Evolutionary conservation across 305 asterid genomes (phyloP).

Genomic region (Fraxinus ornus): DNA sequence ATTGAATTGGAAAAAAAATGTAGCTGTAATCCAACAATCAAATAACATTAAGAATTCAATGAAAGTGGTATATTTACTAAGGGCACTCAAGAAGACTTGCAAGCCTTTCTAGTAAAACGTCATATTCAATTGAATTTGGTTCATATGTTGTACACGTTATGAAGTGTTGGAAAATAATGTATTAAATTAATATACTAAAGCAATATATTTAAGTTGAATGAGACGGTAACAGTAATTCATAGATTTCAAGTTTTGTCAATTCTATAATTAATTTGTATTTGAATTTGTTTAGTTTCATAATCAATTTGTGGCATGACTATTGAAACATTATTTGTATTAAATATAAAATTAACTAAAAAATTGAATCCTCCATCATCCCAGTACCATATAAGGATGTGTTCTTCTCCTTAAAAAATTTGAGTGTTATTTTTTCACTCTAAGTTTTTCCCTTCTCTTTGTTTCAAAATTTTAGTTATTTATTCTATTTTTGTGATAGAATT

Average conservation of each 20-base stretch:
- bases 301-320: not conserved
- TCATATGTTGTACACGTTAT: not conserved
- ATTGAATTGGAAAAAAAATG: not conserved
- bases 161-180: not conserved
- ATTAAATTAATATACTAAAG: not conserved
- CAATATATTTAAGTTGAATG: not conserved
- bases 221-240: not conserved
- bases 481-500: too few species aligned
- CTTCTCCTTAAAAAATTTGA: not conserved
- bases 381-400: not conserved
- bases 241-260: not conserved
- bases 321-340: not conserved
- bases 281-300: too few species aligned
- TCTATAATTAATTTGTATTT: not conserved
- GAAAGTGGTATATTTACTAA: not conserved
- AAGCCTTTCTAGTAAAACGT: not conserved
- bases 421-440: not conserved
- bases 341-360: too few species aligned
- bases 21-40: not conserved
- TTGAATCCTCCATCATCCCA: not conserved
- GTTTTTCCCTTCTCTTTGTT: too few species aligned
- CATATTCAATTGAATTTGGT: not conserved
- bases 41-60: not conserved
- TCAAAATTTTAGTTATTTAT: not conserved
- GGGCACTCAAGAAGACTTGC: not conserved